A percentile compares a stretch with the other conserved stretches of the same genome.
phyloP scores from a whole-genome alignment of 1,284 basidiomycete genomes.

The Lignosus rhinocerotis region DNA sequence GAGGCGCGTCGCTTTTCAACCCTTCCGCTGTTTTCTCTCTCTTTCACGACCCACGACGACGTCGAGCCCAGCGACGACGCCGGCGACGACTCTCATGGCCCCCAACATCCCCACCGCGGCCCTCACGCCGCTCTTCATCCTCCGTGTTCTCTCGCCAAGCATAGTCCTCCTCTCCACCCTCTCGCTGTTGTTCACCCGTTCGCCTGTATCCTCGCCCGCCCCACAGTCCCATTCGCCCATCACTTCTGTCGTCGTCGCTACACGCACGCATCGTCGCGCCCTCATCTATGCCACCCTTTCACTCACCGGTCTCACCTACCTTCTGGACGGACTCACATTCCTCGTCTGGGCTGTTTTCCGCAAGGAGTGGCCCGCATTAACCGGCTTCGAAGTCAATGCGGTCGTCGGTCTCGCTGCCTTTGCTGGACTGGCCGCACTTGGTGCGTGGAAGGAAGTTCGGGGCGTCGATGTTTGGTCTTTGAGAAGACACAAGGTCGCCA shows the following conservation, averaged over 20 bases:
- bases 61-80: constrained; percentile 34
- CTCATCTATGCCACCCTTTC: constrained; percentile 70
- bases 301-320: constrained; percentile 77
- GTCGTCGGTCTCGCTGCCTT: constrained; percentile 68
- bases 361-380: constrained; percentile 61
- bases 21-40: constrained; percentile 21
- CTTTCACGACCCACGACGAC: constrained; percentile 32
- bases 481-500: constrained; percentile 54
- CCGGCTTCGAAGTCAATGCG: constrained; percentile 70
- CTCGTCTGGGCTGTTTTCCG: constrained; percentile 62
- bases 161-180: constrained; percentile 60
- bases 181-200: constrained; percentile 55
- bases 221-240: constrained; percentile 57
- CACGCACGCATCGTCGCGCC: constrained; percentile 67
- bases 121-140: constrained; percentile 45
- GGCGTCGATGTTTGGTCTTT: constrained; percentile 72
- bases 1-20: constrained; percentile 24
- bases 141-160: constrained; percentile 65
- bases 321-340: constrained; percentile 80
- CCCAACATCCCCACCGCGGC: constrained; percentile 18
- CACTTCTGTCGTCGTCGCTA: constrained; percentile 72
- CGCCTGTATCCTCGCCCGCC: constrained; percentile 38
- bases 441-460: constrained; percentile 74
- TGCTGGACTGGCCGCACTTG: constrained; percentile 66
- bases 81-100: constrained; percentile 27